A percentile compares a stretch with the other conserved stretches of the same genome.
These are phyloP conservation scores for Neoboletus magnificus DNA, from an alignment of 768 basidiomycete species.

Conservation along the genomic window DNA sequence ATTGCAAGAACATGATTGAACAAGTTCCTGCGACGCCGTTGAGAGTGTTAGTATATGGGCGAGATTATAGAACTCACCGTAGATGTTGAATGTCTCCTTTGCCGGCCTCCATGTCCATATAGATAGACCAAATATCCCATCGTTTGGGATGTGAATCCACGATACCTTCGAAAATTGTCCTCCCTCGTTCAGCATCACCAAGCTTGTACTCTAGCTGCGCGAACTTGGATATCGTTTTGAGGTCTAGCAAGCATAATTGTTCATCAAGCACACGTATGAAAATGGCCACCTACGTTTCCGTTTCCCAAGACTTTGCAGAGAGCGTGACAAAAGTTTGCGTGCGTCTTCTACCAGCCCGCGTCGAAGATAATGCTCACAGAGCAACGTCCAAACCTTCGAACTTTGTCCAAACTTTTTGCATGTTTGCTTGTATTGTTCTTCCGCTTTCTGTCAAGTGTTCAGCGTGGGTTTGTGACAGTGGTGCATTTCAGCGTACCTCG, in stretches of 20 bases:
- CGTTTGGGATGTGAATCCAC: constrained; percentile 93
- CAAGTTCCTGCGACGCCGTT: constrained; percentile 55
- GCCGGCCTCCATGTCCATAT: constrained; percentile 93
- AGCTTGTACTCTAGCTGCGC: constrained; percentile 93
- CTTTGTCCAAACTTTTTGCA: constrained; percentile 94
- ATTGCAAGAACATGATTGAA: constrained; percentile 78
- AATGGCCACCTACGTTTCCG: constrained; percentile 71
- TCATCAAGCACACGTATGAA: background rate
- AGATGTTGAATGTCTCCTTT: constrained; percentile 76
- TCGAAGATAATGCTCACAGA: constrained; percentile 78
- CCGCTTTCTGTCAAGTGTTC: constrained; percentile 64
- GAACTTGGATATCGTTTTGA: constrained; percentile 94
- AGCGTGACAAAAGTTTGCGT: constrained; percentile 80
- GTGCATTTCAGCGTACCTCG: constrained; percentile 48
- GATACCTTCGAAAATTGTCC: constrained; percentile 95
- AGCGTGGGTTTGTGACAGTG: background rate
- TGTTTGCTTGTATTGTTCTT: constrained; percentile 84
- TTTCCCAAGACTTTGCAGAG: constrained; percentile 88
- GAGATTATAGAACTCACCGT: constrained; percentile 44
- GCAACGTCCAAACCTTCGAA: constrained; percentile 91
- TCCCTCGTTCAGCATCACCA: constrained; percentile 92
- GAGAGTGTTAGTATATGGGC: background rate
- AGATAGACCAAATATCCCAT: constrained; percentile 93
- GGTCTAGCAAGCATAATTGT: constrained; percentile 48
- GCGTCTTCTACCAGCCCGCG: constrained; percentile 74